Conservation (phyloP, 768 basidiomycete species). For the Brasilioporus rufonigricans region DNA sequence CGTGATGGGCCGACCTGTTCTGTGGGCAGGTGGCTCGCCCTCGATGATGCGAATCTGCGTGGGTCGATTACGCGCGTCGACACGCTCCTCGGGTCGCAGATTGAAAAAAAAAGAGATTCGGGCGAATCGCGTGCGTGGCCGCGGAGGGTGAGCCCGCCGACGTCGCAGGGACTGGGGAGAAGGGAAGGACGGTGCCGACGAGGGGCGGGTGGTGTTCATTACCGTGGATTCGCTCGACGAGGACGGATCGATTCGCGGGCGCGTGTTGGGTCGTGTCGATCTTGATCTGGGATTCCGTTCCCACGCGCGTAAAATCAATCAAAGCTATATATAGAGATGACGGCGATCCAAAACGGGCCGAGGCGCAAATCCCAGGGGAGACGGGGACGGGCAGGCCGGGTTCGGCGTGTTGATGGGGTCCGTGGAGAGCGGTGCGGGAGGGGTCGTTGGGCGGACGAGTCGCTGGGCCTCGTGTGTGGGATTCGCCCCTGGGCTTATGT, state of each 20-base stretch:
- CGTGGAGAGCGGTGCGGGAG: constrained; percentile 20
- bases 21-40: too few species aligned
- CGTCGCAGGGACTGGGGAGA: too few species aligned
- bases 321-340: constrained; percentile 2
- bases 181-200: background rate
- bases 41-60: too few species aligned
- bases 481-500: constrained; percentile 27
- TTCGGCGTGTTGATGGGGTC: constrained; percentile 7
- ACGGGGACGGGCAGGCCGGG: background rate
- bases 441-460: background rate
- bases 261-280: constrained; percentile 46
- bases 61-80: too few species aligned
- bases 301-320: constrained; percentile 43
- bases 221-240: background rate
- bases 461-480: constrained; percentile 9
- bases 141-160: too few species aligned
- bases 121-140: too few species aligned
- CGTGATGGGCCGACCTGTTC: too few species aligned
- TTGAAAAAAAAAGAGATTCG: too few species aligned
- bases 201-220: too few species aligned
- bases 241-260: background rate
- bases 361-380: constrained; percentile 20
- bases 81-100: too few species aligned
- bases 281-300: constrained; percentile 47
- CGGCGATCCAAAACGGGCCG: constrained; percentile 26